Conservation (phyloP, 1,284 basidiomycete genomes). For the Stereum hirsutum region DNA sequence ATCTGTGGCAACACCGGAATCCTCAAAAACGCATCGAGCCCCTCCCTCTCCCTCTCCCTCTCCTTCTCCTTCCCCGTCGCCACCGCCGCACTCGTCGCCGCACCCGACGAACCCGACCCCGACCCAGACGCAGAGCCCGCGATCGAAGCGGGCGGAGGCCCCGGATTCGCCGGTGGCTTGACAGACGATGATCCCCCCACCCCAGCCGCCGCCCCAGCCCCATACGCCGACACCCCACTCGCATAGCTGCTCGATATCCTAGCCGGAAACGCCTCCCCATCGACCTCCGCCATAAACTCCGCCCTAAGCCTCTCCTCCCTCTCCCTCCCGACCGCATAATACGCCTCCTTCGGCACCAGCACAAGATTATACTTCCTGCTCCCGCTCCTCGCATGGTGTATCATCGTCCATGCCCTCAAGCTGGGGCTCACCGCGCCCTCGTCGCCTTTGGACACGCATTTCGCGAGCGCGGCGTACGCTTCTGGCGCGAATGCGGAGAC, state of each 20-base stretch:
- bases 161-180: too few species aligned
- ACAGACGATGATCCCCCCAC: slow-evolving; percentile 14
- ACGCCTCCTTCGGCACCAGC: slow-evolving; percentile 50
- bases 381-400: slow-evolving; percentile 53
- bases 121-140: not conserved
- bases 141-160: too few species aligned
- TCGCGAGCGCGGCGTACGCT: slow-evolving; percentile 40
- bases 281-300: slow-evolving; percentile 34
- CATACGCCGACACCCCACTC: slow-evolving; percentile 12
- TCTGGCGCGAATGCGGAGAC: slow-evolving; percentile 48
- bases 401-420: slow-evolving; percentile 42
- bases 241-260: slow-evolving; percentile 12
- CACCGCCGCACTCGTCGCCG: slow-evolving; percentile 4
- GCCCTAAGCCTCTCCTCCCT: slow-evolving; percentile 37
- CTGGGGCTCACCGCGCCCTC: slow-evolving; percentile 32
- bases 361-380: slow-evolving; percentile 49
- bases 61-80: too few species aligned
- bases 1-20: slow-evolving; percentile 58
- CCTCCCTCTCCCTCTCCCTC: too few species aligned
- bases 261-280: slow-evolving; percentile 17
- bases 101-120: slow-evolving; percentile 13
- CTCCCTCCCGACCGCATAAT: slow-evolving; percentile 37
- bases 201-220: slow-evolving; percentile 9
- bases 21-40: slow-evolving; percentile 43
- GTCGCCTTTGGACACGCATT: slow-evolving; percentile 34